These are phyloP conservation scores for Papiliotrema nemorosa DNA, from an alignment of 1,284 basidiomycete species.

Conservation along the genomic window DNA sequence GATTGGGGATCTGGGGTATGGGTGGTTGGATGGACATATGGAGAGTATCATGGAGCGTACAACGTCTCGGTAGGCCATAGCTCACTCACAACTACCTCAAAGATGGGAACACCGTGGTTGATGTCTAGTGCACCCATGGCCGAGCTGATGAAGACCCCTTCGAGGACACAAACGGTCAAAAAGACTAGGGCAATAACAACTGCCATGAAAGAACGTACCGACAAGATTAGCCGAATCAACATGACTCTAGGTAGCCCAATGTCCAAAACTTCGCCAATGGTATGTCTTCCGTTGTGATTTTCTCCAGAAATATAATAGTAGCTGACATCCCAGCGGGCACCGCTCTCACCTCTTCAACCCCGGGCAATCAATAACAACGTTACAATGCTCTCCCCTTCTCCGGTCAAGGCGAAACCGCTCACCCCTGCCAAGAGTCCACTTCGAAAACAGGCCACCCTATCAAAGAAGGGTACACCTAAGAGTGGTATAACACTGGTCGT, in stretches of 20 bases:
- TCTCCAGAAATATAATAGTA: not conserved
- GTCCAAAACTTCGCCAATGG: constrained; percentile 9
- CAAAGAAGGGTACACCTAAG: too few relatives aligned
- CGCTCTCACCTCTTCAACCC: constrained; percentile 35
- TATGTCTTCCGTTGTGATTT: not conserved
- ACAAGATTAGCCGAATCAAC: constrained; percentile 35
- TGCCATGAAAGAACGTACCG: constrained; percentile 34
- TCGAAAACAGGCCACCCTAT: not conserved
- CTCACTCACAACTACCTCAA: not conserved
- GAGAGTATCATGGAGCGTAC: constrained; percentile 30
- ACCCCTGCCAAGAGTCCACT: not conserved
- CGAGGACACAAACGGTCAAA: constrained; percentile 43
- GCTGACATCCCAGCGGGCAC: constrained; percentile 11
- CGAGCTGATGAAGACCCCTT: constrained; percentile 48
- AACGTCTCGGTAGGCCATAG: constrained; percentile 4
- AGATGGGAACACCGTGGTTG: not conserved
- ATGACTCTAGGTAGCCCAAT: constrained; percentile 31
- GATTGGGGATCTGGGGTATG: constrained; percentile 41
- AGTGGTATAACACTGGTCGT: too few relatives aligned
- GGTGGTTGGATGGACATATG: constrained; percentile 47
- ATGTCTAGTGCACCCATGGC: constrained; percentile 37
- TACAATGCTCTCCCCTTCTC: constrained; percentile 5
- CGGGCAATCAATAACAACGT: constrained; percentile 17
- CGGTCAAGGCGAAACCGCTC: constrained; percentile 8
- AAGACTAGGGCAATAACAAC: constrained; percentile 42